These are phyloP conservation scores for Petrea volubilis DNA, from an alignment of 257 asterid genomes.

Conservation along the genomic window DNA sequence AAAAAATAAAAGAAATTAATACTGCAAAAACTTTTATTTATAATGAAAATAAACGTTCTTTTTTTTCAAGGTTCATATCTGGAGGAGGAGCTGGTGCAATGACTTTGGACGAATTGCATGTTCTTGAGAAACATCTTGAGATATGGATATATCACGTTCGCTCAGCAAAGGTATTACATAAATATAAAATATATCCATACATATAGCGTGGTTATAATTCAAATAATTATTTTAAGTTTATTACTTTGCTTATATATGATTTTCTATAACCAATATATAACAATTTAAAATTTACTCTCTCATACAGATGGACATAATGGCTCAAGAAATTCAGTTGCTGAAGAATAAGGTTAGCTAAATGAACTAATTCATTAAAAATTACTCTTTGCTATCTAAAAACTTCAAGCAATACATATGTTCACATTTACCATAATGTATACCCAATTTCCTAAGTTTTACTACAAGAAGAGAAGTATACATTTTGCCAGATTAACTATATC, in stretches of 20 bases:
- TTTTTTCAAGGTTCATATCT: constrained; percentile 50
- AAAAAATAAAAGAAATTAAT: neutral
- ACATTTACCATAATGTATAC: neutral
- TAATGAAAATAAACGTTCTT: neutral
- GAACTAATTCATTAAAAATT: neutral
- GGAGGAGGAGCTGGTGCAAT: constrained; percentile 81
- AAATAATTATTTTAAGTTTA: neutral
- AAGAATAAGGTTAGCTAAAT: constrained; percentile 63
- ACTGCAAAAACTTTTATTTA: neutral
- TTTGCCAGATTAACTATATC: too few species aligned
- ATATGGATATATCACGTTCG: constrained; percentile 76
- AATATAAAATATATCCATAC: neutral
- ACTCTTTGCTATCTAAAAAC: too few species aligned
- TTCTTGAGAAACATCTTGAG: constrained; percentile 80
- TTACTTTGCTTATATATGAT: neutral
- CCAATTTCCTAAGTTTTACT: neutral
- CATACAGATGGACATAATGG: constrained; percentile 79
- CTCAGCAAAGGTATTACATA: constrained; percentile 67
- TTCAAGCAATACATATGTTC: too few species aligned
- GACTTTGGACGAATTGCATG: constrained; percentile 59
- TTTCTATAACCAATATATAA: neutral
- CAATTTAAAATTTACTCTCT: neutral
- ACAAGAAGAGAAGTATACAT: too few species aligned
- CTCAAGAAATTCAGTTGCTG: constrained; percentile 80
- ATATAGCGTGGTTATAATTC: neutral